Evolutionary conservation across 1,284 basidiomycete genomes (phyloP), one percentile per base, ranked within the genome.

Genomic region (Cryptococcus hybrid): DNA sequence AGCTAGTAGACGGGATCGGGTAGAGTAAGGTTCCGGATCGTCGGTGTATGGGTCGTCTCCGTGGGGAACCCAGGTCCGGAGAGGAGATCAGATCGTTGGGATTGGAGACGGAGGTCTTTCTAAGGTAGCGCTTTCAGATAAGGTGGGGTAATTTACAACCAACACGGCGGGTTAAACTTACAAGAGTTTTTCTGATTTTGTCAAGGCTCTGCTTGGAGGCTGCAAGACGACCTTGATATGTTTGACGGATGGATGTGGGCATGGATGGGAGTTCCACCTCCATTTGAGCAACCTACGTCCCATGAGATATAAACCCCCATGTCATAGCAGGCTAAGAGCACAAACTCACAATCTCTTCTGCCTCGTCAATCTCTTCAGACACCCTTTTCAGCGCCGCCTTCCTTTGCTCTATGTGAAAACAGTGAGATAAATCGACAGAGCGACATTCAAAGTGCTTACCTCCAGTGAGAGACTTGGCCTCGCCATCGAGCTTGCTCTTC

Each of bases 231-330:
- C 83, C 73, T 56, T 88, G 85, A 76, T 92, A 92, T 58, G 85
- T 84, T 0, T 85, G 78, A 50, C 87, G 85, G 65, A 93, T 82
- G 37, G 88, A 88, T 69, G 90, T 87, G 0, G 94, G 93, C 75
- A 98, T 94, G 9, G 90, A 89, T 71, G 94, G 92, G n/a, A 96
- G 88, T 80, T 99, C 96, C 61, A 99, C 89, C 78, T 98, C 94
- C 95, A 99, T 98, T 84, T 99, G 96, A 39, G 91, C 92, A 64
- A 96, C 84, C 92, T 95, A 66, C 36, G 12, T 30, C 3, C 2
- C 15, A 24, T 40, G 38, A 51, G 8, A 7, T 15, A 30, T 30
- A 39, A 3, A 0, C 3, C 30, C 13, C 12, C n/a, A 37, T 7
- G 11, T 9, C 15, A 4, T 30, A 24, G 24, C 38, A 13, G 38